Evolutionary conservation across 2,329 filamentous ascomycete genomes (phyloP), one percentile per base, ranked within the genome.

Genomic region (Lomentospora prolificans): DNA sequence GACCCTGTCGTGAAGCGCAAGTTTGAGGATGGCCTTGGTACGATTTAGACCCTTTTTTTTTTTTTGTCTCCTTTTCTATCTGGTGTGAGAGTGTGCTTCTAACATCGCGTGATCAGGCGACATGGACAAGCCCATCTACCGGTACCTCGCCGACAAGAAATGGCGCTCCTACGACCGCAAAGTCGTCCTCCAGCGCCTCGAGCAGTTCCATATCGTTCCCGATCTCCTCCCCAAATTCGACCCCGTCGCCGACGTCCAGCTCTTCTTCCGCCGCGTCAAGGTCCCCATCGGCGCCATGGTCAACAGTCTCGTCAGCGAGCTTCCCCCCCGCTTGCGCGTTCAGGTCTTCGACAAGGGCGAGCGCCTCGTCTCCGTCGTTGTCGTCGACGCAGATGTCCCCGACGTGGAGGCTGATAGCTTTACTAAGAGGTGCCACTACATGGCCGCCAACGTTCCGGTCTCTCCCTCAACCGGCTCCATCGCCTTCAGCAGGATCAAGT

Each of bases 61-160:
- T 17, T 12, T 50, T 19, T 22, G 1, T 10, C 9, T 5, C n/a
- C 53, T 50, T 46, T 48, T 24, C n/a, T 55, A 4, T 10, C 17
- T 44, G 4, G 27, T 25, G 17, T 28, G 14, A 12, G 3, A 3
- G 3, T n/a, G 30, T 7, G 12, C 24, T 5, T 22, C 22, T 12
- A 17, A 22, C 22, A 5, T 25, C 22, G 36, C 36, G 9, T 19
- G 36, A 19, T 4, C 61, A 96, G 91, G 87, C 61, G 90, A 97
- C 70, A 92, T 97, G 90, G 86, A 82, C 75, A 95, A 95, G 70
- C 92, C 92, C 60, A 91, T 99, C 67, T 99, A 99, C 76, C 88
- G 92, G 61, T 81, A 88, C 70, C 85, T 97, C 53, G 89, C 92
- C 58, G 82, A 96, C 66, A 75, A 80, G 64, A 90, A 95, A 75